These are phyloP conservation scores for Neocucurbitaria cava DNA, from an alignment of 2,329 filamentous ascomycete species.

Conservation along the genomic window DNA sequence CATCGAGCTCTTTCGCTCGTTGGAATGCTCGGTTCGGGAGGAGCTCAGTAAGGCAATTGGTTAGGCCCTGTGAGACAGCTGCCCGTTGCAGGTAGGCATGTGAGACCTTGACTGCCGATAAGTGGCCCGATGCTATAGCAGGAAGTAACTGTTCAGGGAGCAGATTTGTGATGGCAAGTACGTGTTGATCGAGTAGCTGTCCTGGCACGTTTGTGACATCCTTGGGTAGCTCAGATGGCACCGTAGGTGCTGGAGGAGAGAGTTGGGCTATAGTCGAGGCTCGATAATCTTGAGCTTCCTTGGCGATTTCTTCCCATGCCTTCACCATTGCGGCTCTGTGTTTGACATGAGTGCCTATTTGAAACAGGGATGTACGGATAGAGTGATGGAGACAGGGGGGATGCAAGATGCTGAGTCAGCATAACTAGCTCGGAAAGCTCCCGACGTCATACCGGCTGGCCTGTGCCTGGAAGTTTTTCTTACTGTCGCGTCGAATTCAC, in stretches of 20 bases:
- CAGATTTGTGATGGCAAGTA: conserved; percentile 27
- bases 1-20: conserved; percentile 47
- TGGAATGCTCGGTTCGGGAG: conserved; percentile 51
- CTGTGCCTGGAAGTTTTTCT: neutral
- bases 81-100: conserved; percentile 34
- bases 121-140: conserved; percentile 22
- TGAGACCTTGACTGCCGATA: conserved; percentile 34
- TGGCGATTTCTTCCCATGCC: conserved; percentile 33
- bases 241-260: conserved; percentile 19
- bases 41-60: conserved; percentile 49
- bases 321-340: neutral
- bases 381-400: too few relatives aligned
- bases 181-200: conserved; percentile 16
- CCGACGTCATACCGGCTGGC: neutral
- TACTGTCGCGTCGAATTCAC: neutral
- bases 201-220: conserved; percentile 25
- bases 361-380: too few relatives aligned
- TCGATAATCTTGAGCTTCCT: conserved; percentile 36
- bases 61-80: conserved; percentile 35
- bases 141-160: conserved; percentile 27
- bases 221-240: conserved; percentile 30
- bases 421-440: neutral
- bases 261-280: conserved; percentile 30
- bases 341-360: too few relatives aligned
- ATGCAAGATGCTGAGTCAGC: neutral